phyloP scores from a whole-genome alignment of 2,329 filamentous ascomycete species.

The Paraphoma chrysanthemicola region DNA sequence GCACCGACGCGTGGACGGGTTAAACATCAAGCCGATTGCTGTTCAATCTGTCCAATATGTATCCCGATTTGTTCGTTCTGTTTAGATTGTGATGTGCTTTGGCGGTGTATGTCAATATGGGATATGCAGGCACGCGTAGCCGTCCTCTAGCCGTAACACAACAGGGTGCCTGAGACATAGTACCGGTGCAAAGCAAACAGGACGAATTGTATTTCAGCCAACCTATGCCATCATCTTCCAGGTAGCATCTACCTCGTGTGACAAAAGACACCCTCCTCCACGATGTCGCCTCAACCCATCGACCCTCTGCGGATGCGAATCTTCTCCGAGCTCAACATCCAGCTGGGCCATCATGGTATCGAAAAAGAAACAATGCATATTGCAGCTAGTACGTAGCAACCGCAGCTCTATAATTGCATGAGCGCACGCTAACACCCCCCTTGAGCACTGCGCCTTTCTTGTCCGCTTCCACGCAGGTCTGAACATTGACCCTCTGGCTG shows the following conservation, averaged over 20 bases:
- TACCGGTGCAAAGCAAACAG: not conserved
- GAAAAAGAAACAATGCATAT: slow-evolving; percentile 1
- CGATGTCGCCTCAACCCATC: not conserved
- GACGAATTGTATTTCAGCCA: not conserved
- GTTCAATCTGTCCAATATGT: no score
- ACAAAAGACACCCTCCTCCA: not conserved
- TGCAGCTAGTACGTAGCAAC: not conserved
- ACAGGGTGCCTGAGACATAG: not conserved
- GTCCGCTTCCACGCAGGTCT: not conserved
- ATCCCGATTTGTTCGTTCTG: no score
- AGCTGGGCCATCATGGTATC: not conserved
- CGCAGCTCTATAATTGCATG: no score
- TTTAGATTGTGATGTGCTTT: no score
- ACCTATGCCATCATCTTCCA: no score
- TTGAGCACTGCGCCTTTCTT: slow-evolving; percentile 2
- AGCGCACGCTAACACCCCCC: not conserved
- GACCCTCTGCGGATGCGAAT: slow-evolving; percentile 1
- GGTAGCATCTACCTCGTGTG: no score
- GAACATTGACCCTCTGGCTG: not conserved
- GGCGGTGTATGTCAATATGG: no score
- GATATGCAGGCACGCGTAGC: no score
- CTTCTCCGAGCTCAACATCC: slow-evolving; percentile 3
- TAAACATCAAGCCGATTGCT: no score
- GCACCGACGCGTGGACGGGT: not conserved
- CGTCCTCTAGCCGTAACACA: no score